These are phyloP conservation scores for Pseudogymnoascus sp. DNA, from an alignment of 2,329 filamentous ascomycete species.

Conservation along the genomic window DNA sequence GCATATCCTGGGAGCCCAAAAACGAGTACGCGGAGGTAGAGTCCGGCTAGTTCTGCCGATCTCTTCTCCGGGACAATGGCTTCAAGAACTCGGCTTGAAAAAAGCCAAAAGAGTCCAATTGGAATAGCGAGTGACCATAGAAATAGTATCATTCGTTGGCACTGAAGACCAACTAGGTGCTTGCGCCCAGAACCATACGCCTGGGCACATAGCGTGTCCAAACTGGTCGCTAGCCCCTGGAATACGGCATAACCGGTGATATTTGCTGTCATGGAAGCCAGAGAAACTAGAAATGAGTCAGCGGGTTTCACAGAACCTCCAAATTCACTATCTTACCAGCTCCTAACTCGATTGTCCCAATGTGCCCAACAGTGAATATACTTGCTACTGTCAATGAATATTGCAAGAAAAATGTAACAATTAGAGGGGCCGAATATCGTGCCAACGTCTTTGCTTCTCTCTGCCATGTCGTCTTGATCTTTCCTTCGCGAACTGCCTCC, in stretches of 20 bases:
- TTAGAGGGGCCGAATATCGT: constrained; percentile 62
- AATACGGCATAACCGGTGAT: constrained; percentile 72
- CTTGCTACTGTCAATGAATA: constrained; percentile 79
- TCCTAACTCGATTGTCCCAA: constrained; percentile 63
- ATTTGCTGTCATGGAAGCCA: constrained; percentile 71
- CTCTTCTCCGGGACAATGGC: constrained; percentile 63
- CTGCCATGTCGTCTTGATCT: constrained; percentile 85
- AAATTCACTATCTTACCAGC: constrained; percentile 32
- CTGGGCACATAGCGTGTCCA: constrained; percentile 90
- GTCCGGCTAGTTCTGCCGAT: constrained; percentile 62
- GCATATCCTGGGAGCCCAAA: constrained; percentile 68
- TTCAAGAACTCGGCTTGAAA: constrained; percentile 57
- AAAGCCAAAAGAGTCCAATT: constrained; percentile 64
- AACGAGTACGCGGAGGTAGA: constrained; percentile 64
- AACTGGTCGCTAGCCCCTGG: constrained; percentile 77
- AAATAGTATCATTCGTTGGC: constrained; percentile 75
- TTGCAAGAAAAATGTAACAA: constrained; percentile 69
- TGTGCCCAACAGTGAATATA: constrained; percentile 68
- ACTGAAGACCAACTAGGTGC: constrained; percentile 76
- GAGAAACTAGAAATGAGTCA: constrained; percentile 37
- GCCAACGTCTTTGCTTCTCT: constrained; percentile 76
- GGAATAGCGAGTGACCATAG: constrained; percentile 65
- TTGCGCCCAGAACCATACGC: constrained; percentile 88
- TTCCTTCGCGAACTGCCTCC: constrained; percentile 70
- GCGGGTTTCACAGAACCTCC: not conserved